These are phyloP conservation scores for Aspergillus uvarum DNA, from an alignment of 2,329 filamentous ascomycete genomes.

Conservation along the genomic window DNA sequence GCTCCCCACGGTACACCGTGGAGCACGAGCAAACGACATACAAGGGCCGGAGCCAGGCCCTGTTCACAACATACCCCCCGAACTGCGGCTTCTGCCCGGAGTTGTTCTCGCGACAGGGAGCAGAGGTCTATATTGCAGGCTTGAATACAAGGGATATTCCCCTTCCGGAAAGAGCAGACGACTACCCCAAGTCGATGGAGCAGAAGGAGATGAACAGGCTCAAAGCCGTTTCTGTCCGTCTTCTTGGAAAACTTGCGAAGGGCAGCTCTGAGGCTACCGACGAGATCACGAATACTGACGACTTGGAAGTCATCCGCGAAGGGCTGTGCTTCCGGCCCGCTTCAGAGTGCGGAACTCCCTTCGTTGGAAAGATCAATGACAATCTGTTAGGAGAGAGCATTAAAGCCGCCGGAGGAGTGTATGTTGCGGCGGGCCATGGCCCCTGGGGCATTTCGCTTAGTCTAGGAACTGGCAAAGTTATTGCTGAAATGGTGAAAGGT, in stretches of 20 bases:
- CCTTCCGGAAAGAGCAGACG: constrained; percentile 56
- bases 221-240: constrained; percentile 31
- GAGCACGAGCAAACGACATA: constrained; percentile 36
- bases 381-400: constrained; percentile 57
- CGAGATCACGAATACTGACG: constrained; percentile 42
- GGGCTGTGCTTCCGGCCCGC: constrained; percentile 73
- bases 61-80: constrained; percentile 62
- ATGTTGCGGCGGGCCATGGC: constrained; percentile 69
- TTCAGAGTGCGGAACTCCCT: constrained; percentile 62
- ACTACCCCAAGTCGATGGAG: constrained; percentile 42
- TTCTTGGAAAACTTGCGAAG: constrained; percentile 33
- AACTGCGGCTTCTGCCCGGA: constrained; percentile 65
- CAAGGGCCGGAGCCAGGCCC: constrained; percentile 60
- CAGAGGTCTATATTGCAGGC: constrained; percentile 71
- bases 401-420: constrained; percentile 57
- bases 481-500: constrained; percentile 69
- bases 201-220: constrained; percentile 39
- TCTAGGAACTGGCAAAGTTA: constrained; percentile 68
- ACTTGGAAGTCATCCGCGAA: constrained; percentile 63
- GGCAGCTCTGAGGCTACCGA: constrained; percentile 15
- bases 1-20: constrained; percentile 51
- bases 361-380: constrained; percentile 61
- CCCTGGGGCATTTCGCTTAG: constrained; percentile 69
- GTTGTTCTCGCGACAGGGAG: constrained; percentile 65
- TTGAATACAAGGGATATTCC: constrained; percentile 63